Percentiles rank a stretch among this genome's conserved stretches.
Evolutionary conservation across 306 rosid species (phyloP).

Genomic region (Cucurbita ficifolia): DNA sequence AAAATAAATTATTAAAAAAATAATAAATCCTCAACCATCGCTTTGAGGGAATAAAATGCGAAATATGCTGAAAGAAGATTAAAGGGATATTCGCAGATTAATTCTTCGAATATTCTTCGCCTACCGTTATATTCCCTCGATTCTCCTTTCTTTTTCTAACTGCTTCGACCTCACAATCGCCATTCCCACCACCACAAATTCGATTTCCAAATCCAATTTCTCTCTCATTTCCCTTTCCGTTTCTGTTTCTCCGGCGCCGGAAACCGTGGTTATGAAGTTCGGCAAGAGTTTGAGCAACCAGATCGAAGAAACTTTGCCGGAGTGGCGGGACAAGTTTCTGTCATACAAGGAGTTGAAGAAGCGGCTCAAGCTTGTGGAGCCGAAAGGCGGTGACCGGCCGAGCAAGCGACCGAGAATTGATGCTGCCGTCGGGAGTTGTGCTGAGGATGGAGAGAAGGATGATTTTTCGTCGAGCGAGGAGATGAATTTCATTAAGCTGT

Average conservation of each 20-base stretch:
- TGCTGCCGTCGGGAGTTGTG: background rate
- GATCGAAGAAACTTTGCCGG: slow-evolving; percentile 86
- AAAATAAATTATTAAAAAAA: background rate
- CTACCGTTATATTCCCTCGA: slow-evolving; percentile 1
- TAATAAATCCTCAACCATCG: background rate
- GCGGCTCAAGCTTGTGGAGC: slow-evolving; percentile 68
- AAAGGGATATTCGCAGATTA: slow-evolving; percentile 1
- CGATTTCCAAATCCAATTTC: background rate
- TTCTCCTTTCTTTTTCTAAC: background rate
- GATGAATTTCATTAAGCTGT: slow-evolving; percentile 40
- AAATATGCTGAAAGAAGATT: background rate
- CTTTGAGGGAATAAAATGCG: background rate
- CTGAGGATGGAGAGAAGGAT: slow-evolving; percentile 5
- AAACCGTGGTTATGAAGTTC: slow-evolving; percentile 45
- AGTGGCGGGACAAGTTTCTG: slow-evolving; percentile 91
- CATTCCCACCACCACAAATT: background rate
- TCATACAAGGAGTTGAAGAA: slow-evolving; percentile 95
- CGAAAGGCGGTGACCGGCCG: slow-evolving; percentile 33
- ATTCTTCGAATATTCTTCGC: slow-evolving; percentile 3
- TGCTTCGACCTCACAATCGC: background rate
- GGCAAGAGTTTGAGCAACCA: slow-evolving; percentile 81
- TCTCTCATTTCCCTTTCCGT: background rate
- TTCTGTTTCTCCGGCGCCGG: background rate
- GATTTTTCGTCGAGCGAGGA: slow-evolving; percentile 55
- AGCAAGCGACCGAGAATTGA: slow-evolving; percentile 39